Base-by-base conservation (phyloP, 116 monocot species). In the Posidonia oceanica region DNA sequence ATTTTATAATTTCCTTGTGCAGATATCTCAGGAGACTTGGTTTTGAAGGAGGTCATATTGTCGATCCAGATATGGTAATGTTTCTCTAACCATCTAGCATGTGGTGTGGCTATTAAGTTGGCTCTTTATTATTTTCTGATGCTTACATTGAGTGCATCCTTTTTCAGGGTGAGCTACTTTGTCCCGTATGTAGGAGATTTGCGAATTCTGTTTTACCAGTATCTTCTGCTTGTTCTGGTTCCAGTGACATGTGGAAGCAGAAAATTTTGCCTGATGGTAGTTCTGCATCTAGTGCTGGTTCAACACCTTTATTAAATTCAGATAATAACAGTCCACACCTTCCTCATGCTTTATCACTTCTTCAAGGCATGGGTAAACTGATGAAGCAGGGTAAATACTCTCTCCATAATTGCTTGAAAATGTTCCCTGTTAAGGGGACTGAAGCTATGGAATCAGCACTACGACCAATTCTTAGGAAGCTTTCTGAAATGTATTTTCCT, bases 151-250 rank as follows among this genome's bases (percentile, higher is more conserved):
- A 22, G 39, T 37, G 4, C 63, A 62, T 67, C 4, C 36, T 57
- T 71, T n/a, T 67, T 59, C 76, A 99, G 98, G 93, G 90, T 61
- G 98, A 99, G 57, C 68, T 93, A 36, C 93, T 99, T 36, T 99
- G 98, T 74, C 98, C 98, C 54, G 83, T 93, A 52, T 99, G 98
- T 60, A 82, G 98, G 4, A 87, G 98, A 75, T 86, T 99, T 72
- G 80, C 88, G 67, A 99, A 99, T 82, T 93, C 90, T 20, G 80
- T 88, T 39, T 71, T 99, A 39, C 93, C 98, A 40, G 73, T 72
- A 29, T 61, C 66, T 10, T 74, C 79, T 62, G 36, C 44, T 48
- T 37, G 40, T 68, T 59, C 65, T 44, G 72, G 18, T 68, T 20
- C 18, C 21, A 53, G 65, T 52, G 81, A 68, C 67, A 3, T 4